phyloP scores from a whole-genome alignment of 495 filamentous ascomycete genomes.

The Annulohypoxylon moriforme region DNA sequence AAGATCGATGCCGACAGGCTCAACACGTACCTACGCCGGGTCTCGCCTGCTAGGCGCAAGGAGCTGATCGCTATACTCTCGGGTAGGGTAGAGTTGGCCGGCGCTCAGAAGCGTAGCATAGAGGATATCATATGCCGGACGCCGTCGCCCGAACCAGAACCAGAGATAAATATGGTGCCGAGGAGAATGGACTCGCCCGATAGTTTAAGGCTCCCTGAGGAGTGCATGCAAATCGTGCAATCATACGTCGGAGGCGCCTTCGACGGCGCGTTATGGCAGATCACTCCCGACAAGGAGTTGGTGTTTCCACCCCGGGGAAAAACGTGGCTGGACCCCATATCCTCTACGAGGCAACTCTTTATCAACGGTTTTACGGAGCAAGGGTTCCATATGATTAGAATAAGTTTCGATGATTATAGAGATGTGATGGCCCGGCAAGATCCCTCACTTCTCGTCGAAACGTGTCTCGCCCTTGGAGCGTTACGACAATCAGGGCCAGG shows the following conservation, averaged over 20 bases:
- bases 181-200: slow-evolving; percentile 35
- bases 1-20: slow-evolving; percentile 52
- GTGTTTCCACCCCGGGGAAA: slow-evolving; percentile 28
- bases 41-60: slow-evolving; percentile 29
- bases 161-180: slow-evolving; percentile 10
- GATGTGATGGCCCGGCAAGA: slow-evolving; percentile 33
- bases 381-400: slow-evolving; percentile 36
- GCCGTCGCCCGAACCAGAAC: slow-evolving; percentile 35
- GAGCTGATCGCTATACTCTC: slow-evolving; percentile 28
- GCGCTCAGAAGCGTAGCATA: slow-evolving; percentile 27
- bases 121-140: slow-evolving; percentile 40
- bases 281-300: slow-evolving; percentile 12
- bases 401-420: slow-evolving; percentile 34
- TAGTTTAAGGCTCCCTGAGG: slow-evolving; percentile 39
- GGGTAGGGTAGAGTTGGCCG: background rate
- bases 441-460: slow-evolving; percentile 37
- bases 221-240: slow-evolving; percentile 42
- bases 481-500: slow-evolving; percentile 26
- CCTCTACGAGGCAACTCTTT: slow-evolving; percentile 35
- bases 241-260: slow-evolving; percentile 38
- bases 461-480: slow-evolving; percentile 33
- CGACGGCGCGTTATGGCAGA: slow-evolving; percentile 27
- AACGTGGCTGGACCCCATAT: slow-evolving; percentile 37
- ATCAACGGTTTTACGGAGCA: slow-evolving; percentile 34
- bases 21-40: slow-evolving; percentile 43